phyloP scores from a whole-genome alignment of 1,284 basidiomycete species.

The Bondarzewia mesenterica region DNA sequence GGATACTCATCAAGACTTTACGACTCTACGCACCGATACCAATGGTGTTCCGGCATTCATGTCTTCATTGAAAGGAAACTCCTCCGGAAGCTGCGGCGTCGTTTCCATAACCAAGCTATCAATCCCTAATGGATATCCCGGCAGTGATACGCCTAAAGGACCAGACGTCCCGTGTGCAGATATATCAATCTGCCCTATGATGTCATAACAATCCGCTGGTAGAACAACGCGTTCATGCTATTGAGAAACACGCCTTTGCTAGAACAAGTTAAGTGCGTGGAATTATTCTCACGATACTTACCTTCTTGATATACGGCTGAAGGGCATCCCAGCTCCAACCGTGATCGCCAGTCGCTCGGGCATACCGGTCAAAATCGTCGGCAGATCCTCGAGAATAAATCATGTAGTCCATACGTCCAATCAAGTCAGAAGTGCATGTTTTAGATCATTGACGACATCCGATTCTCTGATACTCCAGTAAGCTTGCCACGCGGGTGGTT shows the following conservation, averaged over 20 bases:
- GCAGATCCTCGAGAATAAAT: slow-evolving; percentile 22
- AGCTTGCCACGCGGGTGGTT: slow-evolving; percentile 24
- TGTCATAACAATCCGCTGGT: slow-evolving; percentile 23
- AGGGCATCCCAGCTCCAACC: slow-evolving; percentile 24
- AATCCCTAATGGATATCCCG: slow-evolving; percentile 17
- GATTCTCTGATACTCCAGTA: slow-evolving; percentile 28
- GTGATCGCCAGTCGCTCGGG: slow-evolving; percentile 18
- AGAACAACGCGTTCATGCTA: slow-evolving; percentile 23
- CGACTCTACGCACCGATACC: slow-evolving; percentile 18
- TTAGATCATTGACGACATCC: slow-evolving; percentile 9
- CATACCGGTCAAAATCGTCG: slow-evolving; percentile 22
- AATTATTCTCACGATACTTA: slow-evolving; percentile 9
- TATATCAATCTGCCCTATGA: slow-evolving; percentile 21
- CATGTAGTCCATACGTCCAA: slow-evolving; percentile 15
- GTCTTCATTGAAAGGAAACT: slow-evolving; percentile 24
- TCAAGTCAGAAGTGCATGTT: not conserved
- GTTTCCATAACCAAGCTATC: slow-evolving; percentile 16
- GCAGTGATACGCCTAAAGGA: slow-evolving; percentile 22
- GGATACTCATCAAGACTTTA: not conserved
- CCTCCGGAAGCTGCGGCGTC: slow-evolving; percentile 13
- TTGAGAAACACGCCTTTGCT: not conserved
- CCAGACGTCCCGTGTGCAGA: slow-evolving; percentile 22
- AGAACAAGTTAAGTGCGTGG: not conserved
- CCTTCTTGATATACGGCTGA: slow-evolving; percentile 19
- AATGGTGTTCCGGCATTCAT: slow-evolving; percentile 23